phyloP scores from a whole-genome alignment of 768 basidiomycete species.

The Leucosporidium scottii region DNA sequence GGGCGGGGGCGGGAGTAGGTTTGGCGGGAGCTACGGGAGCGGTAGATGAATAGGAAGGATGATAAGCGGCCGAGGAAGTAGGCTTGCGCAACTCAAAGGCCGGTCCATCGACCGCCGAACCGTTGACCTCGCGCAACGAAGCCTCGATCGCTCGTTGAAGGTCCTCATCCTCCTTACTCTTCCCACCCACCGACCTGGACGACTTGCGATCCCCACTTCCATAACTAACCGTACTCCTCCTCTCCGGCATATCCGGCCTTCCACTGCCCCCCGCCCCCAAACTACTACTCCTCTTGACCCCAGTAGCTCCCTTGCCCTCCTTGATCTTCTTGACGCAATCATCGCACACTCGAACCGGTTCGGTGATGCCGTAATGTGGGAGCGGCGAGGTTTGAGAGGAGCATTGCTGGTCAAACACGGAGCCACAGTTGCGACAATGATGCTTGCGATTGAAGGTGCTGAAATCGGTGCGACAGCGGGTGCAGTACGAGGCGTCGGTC shows the following conservation, averaged over 20 bases:
- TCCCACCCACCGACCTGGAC: conserved; percentile 50
- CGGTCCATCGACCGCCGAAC: conserved; percentile 62
- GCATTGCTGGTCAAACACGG: conserved; percentile 90
- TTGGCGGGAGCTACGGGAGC: conserved; percentile 30
- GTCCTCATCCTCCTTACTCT: conserved; percentile 58
- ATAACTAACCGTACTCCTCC: not conserved
- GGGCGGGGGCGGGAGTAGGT: conserved; percentile 1
- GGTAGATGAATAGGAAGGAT: conserved; percentile 46
- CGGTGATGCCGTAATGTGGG: conserved; percentile 86
- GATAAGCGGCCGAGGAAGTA: conserved; percentile 44
- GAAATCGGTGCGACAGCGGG: conserved; percentile 83
- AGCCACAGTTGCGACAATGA: conserved; percentile 95
- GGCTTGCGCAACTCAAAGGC: not conserved
- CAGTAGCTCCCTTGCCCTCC: conserved; percentile 12
- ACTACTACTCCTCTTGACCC: conserved; percentile 27
- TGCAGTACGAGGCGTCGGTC: conserved; percentile 86
- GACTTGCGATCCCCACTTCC: conserved; percentile 28
- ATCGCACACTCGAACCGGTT: conserved; percentile 91
- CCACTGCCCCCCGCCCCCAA: not conserved
- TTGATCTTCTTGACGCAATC: conserved; percentile 69
- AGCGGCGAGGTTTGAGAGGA: conserved; percentile 74
- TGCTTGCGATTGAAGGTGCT: conserved; percentile 95
- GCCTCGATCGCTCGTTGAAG: conserved; percentile 88
- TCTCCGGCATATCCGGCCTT: not conserved
- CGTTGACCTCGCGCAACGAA: conserved; percentile 67